Base-by-base conservation (phyloP, 805 yeast genomes). In the Kluyveromyces lactis region DNA sequence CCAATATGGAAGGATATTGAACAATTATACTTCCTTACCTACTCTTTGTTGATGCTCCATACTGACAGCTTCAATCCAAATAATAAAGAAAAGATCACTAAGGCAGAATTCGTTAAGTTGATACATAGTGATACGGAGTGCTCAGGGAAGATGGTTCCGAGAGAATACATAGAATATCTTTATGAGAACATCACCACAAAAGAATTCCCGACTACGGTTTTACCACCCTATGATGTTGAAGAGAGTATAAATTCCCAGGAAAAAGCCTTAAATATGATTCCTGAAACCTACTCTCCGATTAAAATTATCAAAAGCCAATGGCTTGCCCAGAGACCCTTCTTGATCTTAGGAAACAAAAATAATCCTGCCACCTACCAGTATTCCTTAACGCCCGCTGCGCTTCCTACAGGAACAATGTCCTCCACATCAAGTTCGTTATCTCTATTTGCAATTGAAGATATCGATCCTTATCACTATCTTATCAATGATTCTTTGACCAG, bases 11-110 rank as follows among this genome's bases (percentile, higher is more conserved):
- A 50, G 13, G 49, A 52, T 42, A 42, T 51, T 6, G 83, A 79
- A 41, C 75, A 77, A 31, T 75, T 81, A 7, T 79, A 81, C 50
- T 73, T 79, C 34, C 52, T 81, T 10, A 68, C 77, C 1, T 83
- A 78, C 50, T 77, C 86, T 2, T 56, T 83, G 31, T 66, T 83
- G 33, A 77, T 83, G 69, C 61, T 83, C 24, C 90, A 83, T 52
- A 83, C 92, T 0, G 92, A 82, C 52, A 71, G 66, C 42, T 83
- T 79, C 62, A 83, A 82, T 58, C 69, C 71, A 15, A 77, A 72
- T 53, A 81, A 81, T 58, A 77, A 73, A 49, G 69, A 64, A 40
- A 83, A 83, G 54, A 81, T 83, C 84, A 60, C 77, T 8, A 77
- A 72, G 49, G 56, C 64, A 3, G 87, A 81, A 45, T 83, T 77